phyloP scores from a whole-genome alignment of 225 moss, liverwort and hornwort genomes.

The Bryoerythrophyllum caledonicum region DNA sequence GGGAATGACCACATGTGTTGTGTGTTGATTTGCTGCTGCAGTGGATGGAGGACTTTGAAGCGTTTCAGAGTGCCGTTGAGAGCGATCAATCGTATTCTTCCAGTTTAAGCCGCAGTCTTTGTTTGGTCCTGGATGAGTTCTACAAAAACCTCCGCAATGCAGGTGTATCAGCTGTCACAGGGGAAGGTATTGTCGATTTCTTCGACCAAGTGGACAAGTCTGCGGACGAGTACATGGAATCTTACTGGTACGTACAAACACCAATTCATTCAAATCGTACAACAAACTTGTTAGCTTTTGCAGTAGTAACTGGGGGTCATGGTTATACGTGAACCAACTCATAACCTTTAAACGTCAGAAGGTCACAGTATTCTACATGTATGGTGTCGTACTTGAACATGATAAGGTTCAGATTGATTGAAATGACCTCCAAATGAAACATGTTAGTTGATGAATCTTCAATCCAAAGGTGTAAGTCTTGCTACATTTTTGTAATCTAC shows the following conservation, averaged over 20 bases:
- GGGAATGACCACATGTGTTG: background rate
- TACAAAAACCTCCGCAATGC: constrained; percentile 84
- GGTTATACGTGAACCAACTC: no score
- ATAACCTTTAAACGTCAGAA: no score
- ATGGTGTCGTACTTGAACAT: no score
- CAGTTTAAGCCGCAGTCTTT: constrained; percentile 87
- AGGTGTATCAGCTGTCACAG: constrained; percentile 88
- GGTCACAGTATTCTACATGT: no score
- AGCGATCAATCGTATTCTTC: constrained; percentile 87
- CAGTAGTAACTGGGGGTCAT: no score
- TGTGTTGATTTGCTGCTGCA: constrained; percentile 41
- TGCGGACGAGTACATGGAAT: constrained; percentile 73
- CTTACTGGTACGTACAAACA: constrained; percentile 60
- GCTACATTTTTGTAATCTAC: no score
- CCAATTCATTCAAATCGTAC: background rate
- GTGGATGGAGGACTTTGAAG: constrained; percentile 99
- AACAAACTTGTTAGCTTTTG: background rate
- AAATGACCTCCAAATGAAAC: no score
- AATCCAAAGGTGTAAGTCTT: no score
- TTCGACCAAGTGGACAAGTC: constrained; percentile 65
- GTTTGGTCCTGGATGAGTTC: constrained; percentile 92
- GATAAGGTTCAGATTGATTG: no score
- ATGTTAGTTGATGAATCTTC: no score
- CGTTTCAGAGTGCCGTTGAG: constrained; percentile 88
- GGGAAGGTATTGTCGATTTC: constrained; percentile 72